Base-by-base conservation (phyloP, 495 filamentous ascomycete genomes). In the Paragyromitra xinjiangensis region DNA sequence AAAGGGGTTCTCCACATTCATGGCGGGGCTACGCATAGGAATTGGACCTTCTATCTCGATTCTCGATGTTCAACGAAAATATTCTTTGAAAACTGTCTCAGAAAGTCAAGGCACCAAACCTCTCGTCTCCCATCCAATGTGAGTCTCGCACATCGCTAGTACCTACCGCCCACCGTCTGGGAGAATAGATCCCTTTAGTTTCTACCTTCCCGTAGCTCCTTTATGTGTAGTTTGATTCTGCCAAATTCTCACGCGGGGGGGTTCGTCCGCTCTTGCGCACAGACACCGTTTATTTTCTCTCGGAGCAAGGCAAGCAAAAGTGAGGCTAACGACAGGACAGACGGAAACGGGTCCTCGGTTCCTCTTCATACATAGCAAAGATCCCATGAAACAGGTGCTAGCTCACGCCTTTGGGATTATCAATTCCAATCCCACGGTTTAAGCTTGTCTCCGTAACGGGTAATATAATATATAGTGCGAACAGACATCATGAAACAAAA, bases 371-470 rank as follows among this genome's bases (percentile, higher is more conserved):
- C 69, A 65, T 63, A 51, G 56, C 42, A 65, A 72, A 79, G 45
- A 72, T 66, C 66, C 67, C 74, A 71, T 72, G 77, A 79, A 79
- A 73, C 74, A 67, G 62, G 75, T 72, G 61, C 75, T 72, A 79
- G 77, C 77, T 73, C 77, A 78, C 67, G 42, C 45, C 50, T 65
- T 61, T 79, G 51, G 67, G 55, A 71, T 65, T 71, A 65, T 42
- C 67, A 79, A 79, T 81, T 64, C 80, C 80, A 81, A 67, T 65
- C 71, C 80, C 74, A 81, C 70, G 79, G 79, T 74, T 78, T 71
- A 53, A 75, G 69, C 37, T 61, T 71, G 50, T 74, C 64, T 71
- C 72, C 65, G 70, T 75, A 75, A 79, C 73, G 75, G 80, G 77
- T 75, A 78, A 66, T 75, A 73, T 61, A 66, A 24, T 55, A 63